Percentiles rank a stretch among this genome's conserved stretches.
Evolutionary conservation across 352 stramenopile species (phyloP).

Genomic region (Phytophthora chlamydospora): DNA sequence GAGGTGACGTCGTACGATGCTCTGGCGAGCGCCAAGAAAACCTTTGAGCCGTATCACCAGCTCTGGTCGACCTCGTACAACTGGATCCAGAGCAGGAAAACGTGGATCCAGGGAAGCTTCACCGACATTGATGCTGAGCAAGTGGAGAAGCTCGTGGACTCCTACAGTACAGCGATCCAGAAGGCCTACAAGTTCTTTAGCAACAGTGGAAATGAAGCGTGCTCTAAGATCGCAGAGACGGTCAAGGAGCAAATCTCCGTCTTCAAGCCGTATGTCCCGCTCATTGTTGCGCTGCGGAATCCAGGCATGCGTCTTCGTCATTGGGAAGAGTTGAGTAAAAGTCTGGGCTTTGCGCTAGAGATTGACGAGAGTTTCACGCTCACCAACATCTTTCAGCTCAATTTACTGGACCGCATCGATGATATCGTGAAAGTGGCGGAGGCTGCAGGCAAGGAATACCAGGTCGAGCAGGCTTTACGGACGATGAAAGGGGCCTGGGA

Average conservation of each 20-base stretch:
- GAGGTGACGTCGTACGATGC: slow-evolving; percentile 91
- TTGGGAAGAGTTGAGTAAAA: slow-evolving; percentile 91
- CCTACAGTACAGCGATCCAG: slow-evolving; percentile 85
- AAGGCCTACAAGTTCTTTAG: slow-evolving; percentile 95
- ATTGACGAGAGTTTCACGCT: slow-evolving; percentile 91
- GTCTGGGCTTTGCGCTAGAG: slow-evolving; percentile 77
- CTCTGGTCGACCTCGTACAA: slow-evolving; percentile 92
- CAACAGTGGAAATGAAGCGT: slow-evolving; percentile 81
- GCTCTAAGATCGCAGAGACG: slow-evolving; percentile 88
- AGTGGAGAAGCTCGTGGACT: slow-evolving; percentile 91
- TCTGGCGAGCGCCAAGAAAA: slow-evolving; percentile 89
- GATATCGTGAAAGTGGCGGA: slow-evolving; percentile 93
- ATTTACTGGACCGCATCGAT: slow-evolving; percentile 87
- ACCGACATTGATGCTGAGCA: slow-evolving; percentile 91
- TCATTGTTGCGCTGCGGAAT: slow-evolving; percentile 92
- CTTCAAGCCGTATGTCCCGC: slow-evolving; percentile 93
- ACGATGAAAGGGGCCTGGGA: slow-evolving; percentile 94
- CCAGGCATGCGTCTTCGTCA: slow-evolving; percentile 94
- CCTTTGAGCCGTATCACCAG: slow-evolving; percentile 94
- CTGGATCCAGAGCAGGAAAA: slow-evolving; percentile 92
- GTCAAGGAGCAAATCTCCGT: slow-evolving; percentile 93
- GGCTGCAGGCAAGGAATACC: slow-evolving; percentile 94
- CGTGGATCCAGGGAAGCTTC: slow-evolving; percentile 93
- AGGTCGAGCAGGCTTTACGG: slow-evolving; percentile 92
- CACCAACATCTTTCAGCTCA: slow-evolving; percentile 86